A percentile compares a stretch with the other conserved stretches of the same genome.
Evolutionary conservation across 768 basidiomycete species (phyloP).

Genomic region (Boletales sp.): DNA sequence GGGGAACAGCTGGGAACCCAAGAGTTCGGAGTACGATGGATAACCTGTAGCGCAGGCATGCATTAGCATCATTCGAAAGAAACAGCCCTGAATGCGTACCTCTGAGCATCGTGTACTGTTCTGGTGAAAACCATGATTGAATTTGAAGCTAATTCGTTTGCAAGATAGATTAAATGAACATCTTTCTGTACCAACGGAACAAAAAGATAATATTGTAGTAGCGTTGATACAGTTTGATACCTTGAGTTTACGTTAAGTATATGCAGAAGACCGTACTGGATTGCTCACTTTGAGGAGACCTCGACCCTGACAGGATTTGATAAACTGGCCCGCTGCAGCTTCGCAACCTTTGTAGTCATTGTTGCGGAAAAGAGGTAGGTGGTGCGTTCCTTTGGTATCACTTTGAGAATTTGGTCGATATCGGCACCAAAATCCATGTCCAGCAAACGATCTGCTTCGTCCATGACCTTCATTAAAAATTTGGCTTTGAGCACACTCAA

Average conservation of each 20-base stretch:
- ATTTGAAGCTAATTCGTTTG: conserved; percentile 85
- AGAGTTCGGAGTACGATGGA: conserved; percentile 87
- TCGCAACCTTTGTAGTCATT: conserved; percentile 98
- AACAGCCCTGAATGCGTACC: conserved; percentile 37
- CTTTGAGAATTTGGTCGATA: conserved; percentile 94
- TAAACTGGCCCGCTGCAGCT: conserved; percentile 91
- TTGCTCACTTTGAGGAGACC: conserved; percentile 82
- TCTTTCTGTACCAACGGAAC: conserved; percentile 92
- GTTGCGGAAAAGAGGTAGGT: conserved; percentile 98
- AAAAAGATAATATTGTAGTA: conserved; percentile 94
- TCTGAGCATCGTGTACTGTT: conserved; percentile 90
- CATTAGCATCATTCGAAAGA: neutral
- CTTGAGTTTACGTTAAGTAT: conserved; percentile 37
- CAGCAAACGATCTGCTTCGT: conserved; percentile 92
- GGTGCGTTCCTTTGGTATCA: conserved; percentile 89
- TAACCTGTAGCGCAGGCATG: conserved; percentile 43
- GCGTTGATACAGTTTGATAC: conserved; percentile 94
- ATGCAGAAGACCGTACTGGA: neutral
- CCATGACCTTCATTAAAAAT: conserved; percentile 69
- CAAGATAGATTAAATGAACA: conserved; percentile 82
- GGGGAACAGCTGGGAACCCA: conserved; percentile 91
- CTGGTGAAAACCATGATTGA: conserved; percentile 96
- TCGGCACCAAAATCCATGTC: conserved; percentile 96
- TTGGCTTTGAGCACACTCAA: neutral
- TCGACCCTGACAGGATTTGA: conserved; percentile 92